Conservation (phyloP, 2,329 filamentous ascomycete species). For the Beauveria pseudobassiana region DNA sequence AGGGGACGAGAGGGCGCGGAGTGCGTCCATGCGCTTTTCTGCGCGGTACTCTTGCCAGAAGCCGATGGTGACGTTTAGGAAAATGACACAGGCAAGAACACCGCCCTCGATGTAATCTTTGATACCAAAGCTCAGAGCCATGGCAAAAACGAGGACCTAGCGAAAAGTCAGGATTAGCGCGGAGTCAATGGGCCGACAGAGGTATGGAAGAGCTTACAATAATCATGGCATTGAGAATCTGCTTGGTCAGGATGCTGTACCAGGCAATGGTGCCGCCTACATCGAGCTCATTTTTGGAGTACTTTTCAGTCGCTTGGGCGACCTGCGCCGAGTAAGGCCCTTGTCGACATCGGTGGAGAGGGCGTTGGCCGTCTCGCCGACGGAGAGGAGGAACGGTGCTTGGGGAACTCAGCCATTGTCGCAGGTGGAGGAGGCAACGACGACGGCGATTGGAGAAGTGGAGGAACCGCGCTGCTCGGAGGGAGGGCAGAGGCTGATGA, state of each 20-base stretch:
- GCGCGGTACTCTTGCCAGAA: conserved; percentile 59
- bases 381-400: conserved; percentile 53
- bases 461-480: conserved; percentile 14
- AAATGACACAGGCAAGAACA: conserved; percentile 59
- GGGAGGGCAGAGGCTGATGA: conserved; percentile 11
- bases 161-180: neutral
- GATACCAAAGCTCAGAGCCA: conserved; percentile 63
- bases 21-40: conserved; percentile 60
- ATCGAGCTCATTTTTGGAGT: conserved; percentile 64
- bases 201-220: conserved; percentile 39
- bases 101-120: conserved; percentile 60
- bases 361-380: conserved; percentile 54
- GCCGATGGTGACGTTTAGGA: conserved; percentile 62
- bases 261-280: conserved; percentile 59
- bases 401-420: conserved; percentile 37
- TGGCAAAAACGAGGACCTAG: conserved; percentile 68
- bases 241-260: conserved; percentile 66
- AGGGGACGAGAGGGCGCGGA: conserved; percentile 54
- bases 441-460: neutral
- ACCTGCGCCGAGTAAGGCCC: conserved; percentile 58
- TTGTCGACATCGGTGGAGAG: conserved; percentile 58
- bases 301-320: conserved; percentile 46
- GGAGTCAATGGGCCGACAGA: neutral
- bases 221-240: conserved; percentile 73
- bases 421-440: conserved; percentile 10